Base-by-base conservation (phyloP, 169 alveolate genomes). In the Babesia sp. region DNA sequence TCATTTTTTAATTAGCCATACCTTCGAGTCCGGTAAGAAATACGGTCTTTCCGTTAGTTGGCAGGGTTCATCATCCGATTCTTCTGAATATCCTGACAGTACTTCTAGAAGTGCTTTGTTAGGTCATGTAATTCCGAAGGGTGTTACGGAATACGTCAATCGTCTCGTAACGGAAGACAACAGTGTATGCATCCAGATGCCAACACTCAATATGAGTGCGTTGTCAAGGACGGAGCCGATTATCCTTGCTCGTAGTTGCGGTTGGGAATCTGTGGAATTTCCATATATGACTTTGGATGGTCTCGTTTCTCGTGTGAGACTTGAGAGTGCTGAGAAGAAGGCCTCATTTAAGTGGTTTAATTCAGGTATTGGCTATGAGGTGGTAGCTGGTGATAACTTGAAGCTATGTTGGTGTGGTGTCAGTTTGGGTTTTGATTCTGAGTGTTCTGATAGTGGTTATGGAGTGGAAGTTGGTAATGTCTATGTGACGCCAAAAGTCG, bases 361-460 rank as follows among this genome's bases (percentile, higher is more conserved):
- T 8, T 26, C 59, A 3, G 9, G 1, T 16, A 42, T 28, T 9
- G 74, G 57, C 5, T 46, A 33, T 20, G 4, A 12, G 1, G 14
- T 64, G 4, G 0, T 45, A 22, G 28, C 63, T 20, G 74, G 74
- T 28, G 74, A 64, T 24, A 28, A 33, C 1, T 2, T 48, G 22
- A 9, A 16, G 20, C 5, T 64, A 29, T 64, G 74, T 45, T 64
- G 74, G 74, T 64, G 74, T 24, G 63, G 74, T 46, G 36, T 44
- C 1, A 18, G 34, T 33, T 2, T 37, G 36, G 61, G n/a, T 22
- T 24, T 20, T 2, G 3, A 7, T 12, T 9, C 22, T 9, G 1
- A 37, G 26, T 60, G 71, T 26, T 5, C 42, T 14, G n/a, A 1
- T 3, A 29, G n/a, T 6, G 61, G 31, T 22, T 64, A n/a, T 22